Evolutionary conservation across 176 grass and related monocot genomes (phyloP).

Genomic region (Elaeis guineensis): DNA sequence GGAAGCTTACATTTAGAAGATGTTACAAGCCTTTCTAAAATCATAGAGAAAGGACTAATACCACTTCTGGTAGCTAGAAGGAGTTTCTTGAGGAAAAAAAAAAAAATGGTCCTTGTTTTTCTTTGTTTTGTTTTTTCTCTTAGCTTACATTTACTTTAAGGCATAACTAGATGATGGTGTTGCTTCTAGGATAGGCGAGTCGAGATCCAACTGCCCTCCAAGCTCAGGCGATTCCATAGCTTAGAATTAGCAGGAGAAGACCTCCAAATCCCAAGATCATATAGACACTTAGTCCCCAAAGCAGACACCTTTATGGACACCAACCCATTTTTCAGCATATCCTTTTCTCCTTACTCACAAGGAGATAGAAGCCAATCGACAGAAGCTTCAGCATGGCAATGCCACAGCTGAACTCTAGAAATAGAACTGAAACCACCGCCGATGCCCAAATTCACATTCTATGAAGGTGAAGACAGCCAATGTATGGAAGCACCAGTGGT

Average conservation of each 20-base stretch:
- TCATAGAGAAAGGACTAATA: slow-evolving; percentile 86
- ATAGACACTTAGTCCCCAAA: slow-evolving; percentile 4
- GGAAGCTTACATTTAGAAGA: slow-evolving; percentile 42
- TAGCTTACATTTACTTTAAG: background rate
- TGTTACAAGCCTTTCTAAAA: slow-evolving; percentile 64
- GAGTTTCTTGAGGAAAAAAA: slow-evolving; percentile 34
- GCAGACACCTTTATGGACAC: slow-evolving; percentile 16
- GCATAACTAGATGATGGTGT: slow-evolving; percentile 35
- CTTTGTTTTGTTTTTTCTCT: no score
- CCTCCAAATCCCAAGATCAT: slow-evolving; percentile 31
- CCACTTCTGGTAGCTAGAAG: slow-evolving; percentile 32
- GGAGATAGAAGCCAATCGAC: slow-evolving; percentile 53
- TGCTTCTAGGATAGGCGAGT: slow-evolving; percentile 21
- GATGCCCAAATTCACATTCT: slow-evolving; percentile 6
- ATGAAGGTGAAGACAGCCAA: slow-evolving; percentile 64
- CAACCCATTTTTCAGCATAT: slow-evolving; percentile 35
- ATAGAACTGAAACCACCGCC: slow-evolving; percentile 5
- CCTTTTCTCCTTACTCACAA: slow-evolving; percentile 9
- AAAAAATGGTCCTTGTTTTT: no score
- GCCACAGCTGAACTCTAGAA: slow-evolving; percentile 22
- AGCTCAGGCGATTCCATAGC: slow-evolving; percentile 30
- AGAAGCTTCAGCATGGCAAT: slow-evolving; percentile 38
- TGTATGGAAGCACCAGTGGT: slow-evolving; percentile 50
- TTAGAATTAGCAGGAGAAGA: slow-evolving; percentile 32
- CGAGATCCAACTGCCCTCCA: slow-evolving; percentile 18